These are phyloP conservation scores for Leccinum subtestaceum DNA, from an alignment of 768 basidiomycete genomes.

Conservation along the genomic window DNA sequence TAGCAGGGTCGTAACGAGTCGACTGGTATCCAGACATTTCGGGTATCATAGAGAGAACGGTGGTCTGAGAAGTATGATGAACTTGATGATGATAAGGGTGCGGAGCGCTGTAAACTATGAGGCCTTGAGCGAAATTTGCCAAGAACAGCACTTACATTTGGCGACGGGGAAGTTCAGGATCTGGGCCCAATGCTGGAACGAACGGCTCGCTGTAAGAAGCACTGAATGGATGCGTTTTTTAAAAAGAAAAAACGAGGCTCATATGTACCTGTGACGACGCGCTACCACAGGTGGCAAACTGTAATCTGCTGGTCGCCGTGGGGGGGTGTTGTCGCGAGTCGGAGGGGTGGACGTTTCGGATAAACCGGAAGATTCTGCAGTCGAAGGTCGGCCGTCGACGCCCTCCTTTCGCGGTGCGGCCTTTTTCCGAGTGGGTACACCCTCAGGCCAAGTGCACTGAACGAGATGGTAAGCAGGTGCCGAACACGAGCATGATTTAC, in stretches of 20 bases:
- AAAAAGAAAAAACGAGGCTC: not conserved
- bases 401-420: conserved; percentile 55
- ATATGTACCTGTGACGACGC: conserved; percentile 40
- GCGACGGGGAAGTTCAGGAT: conserved; percentile 44
- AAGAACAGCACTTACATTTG: conserved; percentile 40
- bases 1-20: conserved; percentile 48
- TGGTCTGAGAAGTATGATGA: conserved; percentile 41
- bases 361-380: conserved; percentile 70
- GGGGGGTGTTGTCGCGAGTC: conserved; percentile 63
- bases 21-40: conserved; percentile 53
- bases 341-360: conserved; percentile 74
- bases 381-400: conserved; percentile 63
- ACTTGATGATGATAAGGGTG: conserved; percentile 48
- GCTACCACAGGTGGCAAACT: conserved; percentile 36
- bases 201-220: conserved; percentile 41
- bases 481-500: conserved; percentile 18
- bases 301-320: conserved; percentile 47
- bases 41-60: conserved; percentile 55
- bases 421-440: conserved; percentile 70
- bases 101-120: conserved; percentile 34
- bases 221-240: conserved; percentile 5
- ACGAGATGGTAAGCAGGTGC: conserved; percentile 10
- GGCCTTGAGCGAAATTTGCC: conserved; percentile 3
- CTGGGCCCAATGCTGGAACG: conserved; percentile 41
- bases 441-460: conserved; percentile 85